These are phyloP conservation scores for Sporothrix pseudoabietina DNA, from an alignment of 2,329 filamentous ascomycete genomes.

Conservation along the genomic window DNA sequence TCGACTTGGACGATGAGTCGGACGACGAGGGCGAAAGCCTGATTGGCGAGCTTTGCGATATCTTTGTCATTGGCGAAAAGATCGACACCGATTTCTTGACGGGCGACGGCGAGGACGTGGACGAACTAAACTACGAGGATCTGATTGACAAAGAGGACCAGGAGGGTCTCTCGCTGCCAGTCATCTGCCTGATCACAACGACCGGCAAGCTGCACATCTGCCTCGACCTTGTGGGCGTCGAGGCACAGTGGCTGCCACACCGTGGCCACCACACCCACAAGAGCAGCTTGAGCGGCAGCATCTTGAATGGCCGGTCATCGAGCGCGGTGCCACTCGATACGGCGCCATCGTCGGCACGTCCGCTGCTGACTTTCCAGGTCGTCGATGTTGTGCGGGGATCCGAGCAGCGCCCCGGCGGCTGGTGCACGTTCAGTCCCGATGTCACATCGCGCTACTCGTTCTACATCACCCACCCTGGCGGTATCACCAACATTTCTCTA, in stretches of 20 bases:
- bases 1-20: constrained; percentile 56
- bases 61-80: constrained; percentile 64
- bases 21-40: constrained; percentile 60
- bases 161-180: constrained; percentile 61
- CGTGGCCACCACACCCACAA: constrained; percentile 47
- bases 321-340: constrained; percentile 48
- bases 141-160: constrained; percentile 56
- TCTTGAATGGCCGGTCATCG: constrained; percentile 36
- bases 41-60: constrained; percentile 61
- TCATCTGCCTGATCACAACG: constrained; percentile 62
- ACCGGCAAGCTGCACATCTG: constrained; percentile 64
- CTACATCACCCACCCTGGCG: constrained; percentile 62
- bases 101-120: constrained; percentile 64
- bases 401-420: constrained; percentile 59
- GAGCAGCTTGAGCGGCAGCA: constrained; percentile 24
- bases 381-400: constrained; percentile 60
- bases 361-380: constrained; percentile 63
- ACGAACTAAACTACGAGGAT: constrained; percentile 44
- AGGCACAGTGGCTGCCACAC: constrained; percentile 67
- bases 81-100: constrained; percentile 62
- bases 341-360: constrained; percentile 46
- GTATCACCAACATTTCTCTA: constrained; percentile 62
- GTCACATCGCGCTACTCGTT: constrained; percentile 64
- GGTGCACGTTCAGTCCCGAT: constrained; percentile 65
- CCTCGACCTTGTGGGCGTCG: constrained; percentile 62